Evolutionary conservation across 768 basidiomycete species (phyloP).

Genomic region (Hypholoma sublateritium): DNA sequence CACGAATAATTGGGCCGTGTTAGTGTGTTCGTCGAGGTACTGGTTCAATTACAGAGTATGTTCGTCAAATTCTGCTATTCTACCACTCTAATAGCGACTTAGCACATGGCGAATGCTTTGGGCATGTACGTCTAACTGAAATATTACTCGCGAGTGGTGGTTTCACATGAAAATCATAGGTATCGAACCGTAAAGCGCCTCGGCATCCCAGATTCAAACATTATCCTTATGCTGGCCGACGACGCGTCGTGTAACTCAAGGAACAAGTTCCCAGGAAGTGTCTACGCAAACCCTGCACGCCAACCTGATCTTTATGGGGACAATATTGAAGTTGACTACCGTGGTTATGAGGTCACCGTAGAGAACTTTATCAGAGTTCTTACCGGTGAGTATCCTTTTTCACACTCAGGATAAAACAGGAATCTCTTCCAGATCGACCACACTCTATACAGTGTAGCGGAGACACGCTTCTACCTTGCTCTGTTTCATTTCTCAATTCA

Average conservation of each 20-base stretch:
- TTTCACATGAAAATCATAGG: constrained; percentile 40
- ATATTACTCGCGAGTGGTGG: background rate
- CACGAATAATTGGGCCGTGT: constrained; percentile 98
- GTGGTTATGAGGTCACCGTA: constrained; percentile 97
- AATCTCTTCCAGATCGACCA: no score
- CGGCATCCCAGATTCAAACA: constrained; percentile 97
- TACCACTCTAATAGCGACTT: constrained; percentile 6
- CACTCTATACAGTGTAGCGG: no score
- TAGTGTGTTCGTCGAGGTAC: constrained; percentile 91
- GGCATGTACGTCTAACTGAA: constrained; percentile 69
- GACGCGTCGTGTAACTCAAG: constrained; percentile 93
- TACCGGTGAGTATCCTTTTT: constrained; percentile 61
- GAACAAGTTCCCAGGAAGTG: constrained; percentile 89
- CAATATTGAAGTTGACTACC: constrained; percentile 96
- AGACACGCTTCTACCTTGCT: background rate
- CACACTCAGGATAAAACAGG: no score
- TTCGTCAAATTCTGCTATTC: constrained; percentile 11
- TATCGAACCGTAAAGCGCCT: constrained; percentile 98
- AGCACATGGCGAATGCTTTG: constrained; percentile 99
- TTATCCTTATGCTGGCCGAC: constrained; percentile 98
- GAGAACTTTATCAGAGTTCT: constrained; percentile 92
- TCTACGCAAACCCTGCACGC: constrained; percentile 85
- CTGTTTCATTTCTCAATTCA: background rate
- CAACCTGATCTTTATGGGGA: constrained; percentile 92
- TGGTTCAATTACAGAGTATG: constrained; percentile 99